phyloP scores from a whole-genome alignment of 2,329 filamentous ascomycete genomes.

The Paracorniculantispora psalliotae region DNA sequence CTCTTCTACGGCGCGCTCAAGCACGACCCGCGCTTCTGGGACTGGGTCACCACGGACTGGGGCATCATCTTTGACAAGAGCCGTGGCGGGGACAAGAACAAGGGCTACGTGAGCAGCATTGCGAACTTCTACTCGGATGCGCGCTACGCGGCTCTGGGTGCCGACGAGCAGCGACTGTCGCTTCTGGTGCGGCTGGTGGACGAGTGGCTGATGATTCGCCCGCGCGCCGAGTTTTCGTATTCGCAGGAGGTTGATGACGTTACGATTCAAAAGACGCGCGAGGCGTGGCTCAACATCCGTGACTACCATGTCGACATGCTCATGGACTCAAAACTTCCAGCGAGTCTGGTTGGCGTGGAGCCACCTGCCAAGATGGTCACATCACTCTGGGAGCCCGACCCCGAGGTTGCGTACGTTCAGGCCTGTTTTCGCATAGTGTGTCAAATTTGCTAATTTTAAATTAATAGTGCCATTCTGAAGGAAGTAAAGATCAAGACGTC shows the following conservation, averaged over 20 bases:
- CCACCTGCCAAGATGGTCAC: not conserved
- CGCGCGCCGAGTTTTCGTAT: not conserved
- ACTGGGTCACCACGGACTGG: slow-evolving; percentile 6
- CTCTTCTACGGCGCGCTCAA: not conserved
- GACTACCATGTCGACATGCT: slow-evolving; percentile 12
- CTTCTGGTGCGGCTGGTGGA: slow-evolving; percentile 8
- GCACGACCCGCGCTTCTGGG: not conserved
- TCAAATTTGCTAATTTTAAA: not conserved
- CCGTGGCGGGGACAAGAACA: not conserved
- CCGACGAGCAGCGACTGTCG: not conserved
- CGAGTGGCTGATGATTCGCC: slow-evolving; percentile 1
- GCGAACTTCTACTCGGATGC: slow-evolving; percentile 1
- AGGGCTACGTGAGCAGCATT: not conserved
- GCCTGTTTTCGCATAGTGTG: too few relatives aligned
- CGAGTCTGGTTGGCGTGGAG: not conserved
- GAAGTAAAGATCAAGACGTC: not conserved
- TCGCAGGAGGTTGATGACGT: not conserved
- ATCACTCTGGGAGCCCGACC: slow-evolving; percentile 3
- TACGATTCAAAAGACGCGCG: not conserved
- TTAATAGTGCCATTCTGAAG: not conserved
- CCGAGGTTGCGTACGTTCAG: not conserved
- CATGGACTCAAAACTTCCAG: slow-evolving; percentile 6
- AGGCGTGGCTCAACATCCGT: not conserved
- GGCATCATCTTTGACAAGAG: not conserved
- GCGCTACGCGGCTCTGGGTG: not conserved